Evolutionary conservation across 1,284 basidiomycete genomes (phyloP), one percentile per base, ranked within the genome.

Genomic region (Rugosomyces carneus): DNA sequence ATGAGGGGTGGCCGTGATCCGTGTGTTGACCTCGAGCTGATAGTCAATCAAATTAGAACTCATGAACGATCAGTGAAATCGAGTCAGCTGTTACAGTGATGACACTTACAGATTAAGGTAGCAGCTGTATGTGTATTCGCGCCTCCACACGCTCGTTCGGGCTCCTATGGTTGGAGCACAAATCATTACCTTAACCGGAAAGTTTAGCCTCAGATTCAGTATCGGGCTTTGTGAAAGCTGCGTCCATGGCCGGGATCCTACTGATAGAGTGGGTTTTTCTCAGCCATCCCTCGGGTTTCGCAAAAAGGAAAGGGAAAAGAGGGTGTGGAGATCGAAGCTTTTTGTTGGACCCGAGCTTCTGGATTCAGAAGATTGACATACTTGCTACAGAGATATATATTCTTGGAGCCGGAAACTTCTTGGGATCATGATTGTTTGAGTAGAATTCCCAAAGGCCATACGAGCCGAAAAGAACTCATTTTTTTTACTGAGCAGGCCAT

Each of bases 391-490:
- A 29, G 16, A 7, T 37, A 16, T 44, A 34, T 34, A 23, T 35
- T n/a, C 31, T 23, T 34, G 18, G 31, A 20, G 20, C 40, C 32
- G 20, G 38, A 45, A 45, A 46, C 45, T 41, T 46, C 39, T 40
- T 46, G 35, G 32, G 36, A 42, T 42, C 36, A 34, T 47, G 45
- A 47, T 47, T 39, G 38, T 37, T 37, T 4, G 40, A 18, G 11
- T 10, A 41, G 19, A 32, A 24, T 41, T 46, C 24, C 39, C 36
- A 40, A 16, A 31, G 40, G 45, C 10, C 5, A 16, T 18, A 7
- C 4, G 27, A 35, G 34, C 34, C 42, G 23, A 37, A 24, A 44
- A 36, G n/a, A n/a, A n/a, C n/a, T n/a, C n/a, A n/a, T n/a, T n/a
- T n/a, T n/a, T n/a, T n/a, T n/a, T n/a, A n/a, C n/a, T n/a, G n/a